Evolutionary conservation across 2,329 filamentous ascomycete species (phyloP).

Genomic region (Neofusicoccum ribis): DNA sequence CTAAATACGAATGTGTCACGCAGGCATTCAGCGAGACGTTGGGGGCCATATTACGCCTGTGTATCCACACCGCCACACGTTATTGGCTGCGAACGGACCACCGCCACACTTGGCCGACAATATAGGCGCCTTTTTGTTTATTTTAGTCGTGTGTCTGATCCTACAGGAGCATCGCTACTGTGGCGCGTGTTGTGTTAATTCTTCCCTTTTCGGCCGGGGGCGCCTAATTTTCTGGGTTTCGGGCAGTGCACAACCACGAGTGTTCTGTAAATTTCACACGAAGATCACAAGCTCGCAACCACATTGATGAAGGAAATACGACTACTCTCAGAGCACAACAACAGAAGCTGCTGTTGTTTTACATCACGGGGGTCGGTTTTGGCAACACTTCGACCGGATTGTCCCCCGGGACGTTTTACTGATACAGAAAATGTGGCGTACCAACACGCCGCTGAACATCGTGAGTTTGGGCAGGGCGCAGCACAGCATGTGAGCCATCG

Average conservation of each 20-base stretch:
- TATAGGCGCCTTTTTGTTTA: background rate
- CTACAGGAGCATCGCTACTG: background rate
- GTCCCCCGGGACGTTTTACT: background rate
- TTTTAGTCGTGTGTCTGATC: background rate
- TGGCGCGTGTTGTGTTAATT: background rate
- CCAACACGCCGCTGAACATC: constrained; percentile 10
- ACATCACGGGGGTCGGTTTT: background rate
- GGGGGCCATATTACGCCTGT: background rate
- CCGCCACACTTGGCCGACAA: constrained; percentile 9
- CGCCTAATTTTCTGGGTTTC: background rate
- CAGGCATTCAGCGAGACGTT: background rate
- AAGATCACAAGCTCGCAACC: background rate
- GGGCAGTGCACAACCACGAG: background rate
- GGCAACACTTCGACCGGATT: background rate
- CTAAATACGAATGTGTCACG: background rate
- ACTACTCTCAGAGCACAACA: too few species aligned
- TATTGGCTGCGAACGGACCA: background rate
- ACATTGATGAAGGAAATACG: too few species aligned
- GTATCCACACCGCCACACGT: background rate
- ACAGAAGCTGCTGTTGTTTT: too few species aligned
- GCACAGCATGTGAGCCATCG: background rate
- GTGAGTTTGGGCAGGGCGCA: constrained; percentile 7
- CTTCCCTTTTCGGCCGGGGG: background rate
- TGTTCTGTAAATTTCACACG: background rate
- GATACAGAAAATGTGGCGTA: constrained; percentile 3